Percentiles rank a stretch among this genome's conserved stretches.
phyloP scores from a whole-genome alignment of 1,284 basidiomycete species.

The Trichosporon sp. region DNA sequence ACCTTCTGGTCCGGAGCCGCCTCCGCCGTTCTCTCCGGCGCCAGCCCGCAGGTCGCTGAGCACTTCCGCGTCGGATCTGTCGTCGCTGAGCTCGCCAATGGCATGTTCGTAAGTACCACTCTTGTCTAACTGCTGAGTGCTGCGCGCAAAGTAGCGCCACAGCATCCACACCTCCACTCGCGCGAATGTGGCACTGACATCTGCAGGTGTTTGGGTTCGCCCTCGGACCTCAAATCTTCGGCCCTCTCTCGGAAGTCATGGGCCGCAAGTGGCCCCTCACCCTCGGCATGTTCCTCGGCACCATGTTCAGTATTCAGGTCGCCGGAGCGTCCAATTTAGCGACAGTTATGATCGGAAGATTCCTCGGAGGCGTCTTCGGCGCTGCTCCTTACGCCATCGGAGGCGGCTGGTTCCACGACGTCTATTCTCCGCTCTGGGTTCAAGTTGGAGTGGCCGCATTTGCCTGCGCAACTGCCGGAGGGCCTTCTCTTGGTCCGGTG shows the following conservation, averaged over 20 bases:
- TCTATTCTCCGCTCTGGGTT: constrained; percentile 25
- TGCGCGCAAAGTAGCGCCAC: background rate
- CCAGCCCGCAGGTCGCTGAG: constrained; percentile 10
- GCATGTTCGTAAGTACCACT: constrained; percentile 30
- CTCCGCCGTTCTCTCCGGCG: constrained; percentile 27
- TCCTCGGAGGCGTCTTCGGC: constrained; percentile 63
- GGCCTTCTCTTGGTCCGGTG: constrained; percentile 30
- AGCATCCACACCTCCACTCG: background rate
- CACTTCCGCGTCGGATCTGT: constrained; percentile 27
- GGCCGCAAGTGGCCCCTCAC: constrained; percentile 52
- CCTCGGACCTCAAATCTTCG: constrained; percentile 63
- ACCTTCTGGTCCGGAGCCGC: constrained; percentile 35
- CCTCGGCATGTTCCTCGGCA: constrained; percentile 37
- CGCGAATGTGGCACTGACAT: background rate
- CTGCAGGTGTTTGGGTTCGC: constrained; percentile 46
- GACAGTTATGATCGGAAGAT: constrained; percentile 68
- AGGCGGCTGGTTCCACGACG: constrained; percentile 35
- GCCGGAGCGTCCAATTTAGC: constrained; percentile 63
- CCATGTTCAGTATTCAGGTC: constrained; percentile 47
- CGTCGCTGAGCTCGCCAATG: constrained; percentile 34
- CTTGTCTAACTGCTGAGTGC: background rate
- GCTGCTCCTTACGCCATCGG: constrained; percentile 35
- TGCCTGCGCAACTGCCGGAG: constrained; percentile 31
- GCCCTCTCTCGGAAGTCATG: constrained; percentile 64
- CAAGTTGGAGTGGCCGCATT: constrained; percentile 30